Evolutionary conservation across 441 rosid genomes (phyloP).

Genomic region (Flueggea neowawraea): DNA sequence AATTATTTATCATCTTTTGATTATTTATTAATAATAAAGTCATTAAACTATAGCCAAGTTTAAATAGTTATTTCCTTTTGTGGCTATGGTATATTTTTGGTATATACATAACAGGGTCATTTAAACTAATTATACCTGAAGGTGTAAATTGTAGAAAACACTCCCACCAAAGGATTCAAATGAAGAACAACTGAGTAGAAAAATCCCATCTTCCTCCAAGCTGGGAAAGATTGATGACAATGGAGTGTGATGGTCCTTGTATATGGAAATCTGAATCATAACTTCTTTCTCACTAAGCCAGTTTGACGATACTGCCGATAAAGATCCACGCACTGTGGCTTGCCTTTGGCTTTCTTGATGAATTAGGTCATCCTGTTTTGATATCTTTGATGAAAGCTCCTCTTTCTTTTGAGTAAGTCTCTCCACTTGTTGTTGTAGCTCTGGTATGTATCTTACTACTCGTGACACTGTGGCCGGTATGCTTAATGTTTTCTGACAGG

Average conservation of each 20-base stretch:
- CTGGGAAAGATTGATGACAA: slow-evolving; percentile 39
- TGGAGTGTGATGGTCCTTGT: slow-evolving; percentile 16
- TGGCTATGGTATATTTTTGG: too few species aligned
- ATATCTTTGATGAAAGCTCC: slow-evolving; percentile 27
- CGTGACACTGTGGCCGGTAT: slow-evolving; percentile 50
- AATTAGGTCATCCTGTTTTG: slow-evolving; percentile 16
- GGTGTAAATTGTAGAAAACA: slow-evolving; percentile 47
- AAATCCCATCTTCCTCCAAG: slow-evolving; percentile 45
- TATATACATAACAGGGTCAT: background rate
- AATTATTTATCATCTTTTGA: too few species aligned
- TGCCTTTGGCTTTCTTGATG: slow-evolving; percentile 16
- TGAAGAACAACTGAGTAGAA: slow-evolving; percentile 49
- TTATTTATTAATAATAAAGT: too few species aligned
- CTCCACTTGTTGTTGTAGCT: slow-evolving; percentile 46
- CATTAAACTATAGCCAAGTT: too few species aligned
- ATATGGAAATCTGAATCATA: slow-evolving; percentile 43
- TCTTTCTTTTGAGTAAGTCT: slow-evolving; percentile 33
- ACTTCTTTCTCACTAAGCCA: slow-evolving; percentile 38
- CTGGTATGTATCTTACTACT: slow-evolving; percentile 54
- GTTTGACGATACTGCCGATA: slow-evolving; percentile 32
- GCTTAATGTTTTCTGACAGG: slow-evolving; percentile 48
- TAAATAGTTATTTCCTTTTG: too few species aligned
- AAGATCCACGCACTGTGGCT: background rate
- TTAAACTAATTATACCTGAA: slow-evolving; percentile 30
- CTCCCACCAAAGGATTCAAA: slow-evolving; percentile 46